Conservation (phyloP, 306 rosid genomes). For the Fagus sylvatica region DNA sequence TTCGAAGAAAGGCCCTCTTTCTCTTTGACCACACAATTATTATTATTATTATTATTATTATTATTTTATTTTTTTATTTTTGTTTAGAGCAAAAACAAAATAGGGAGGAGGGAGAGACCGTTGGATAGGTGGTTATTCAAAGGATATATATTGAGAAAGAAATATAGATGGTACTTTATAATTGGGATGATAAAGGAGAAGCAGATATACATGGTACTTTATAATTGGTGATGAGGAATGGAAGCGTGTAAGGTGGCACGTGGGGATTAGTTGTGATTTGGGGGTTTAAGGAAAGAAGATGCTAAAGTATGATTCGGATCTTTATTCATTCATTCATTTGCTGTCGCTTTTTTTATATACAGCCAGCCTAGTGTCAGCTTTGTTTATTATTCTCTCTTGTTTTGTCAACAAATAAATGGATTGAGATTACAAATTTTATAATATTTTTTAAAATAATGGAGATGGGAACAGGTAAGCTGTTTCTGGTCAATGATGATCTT, state of each 20-base stretch:
- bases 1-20: slow-evolving; percentile 21
- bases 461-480: no score
- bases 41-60: not conserved
- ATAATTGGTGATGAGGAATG: not conserved
- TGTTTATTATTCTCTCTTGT: not conserved
- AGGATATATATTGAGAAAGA: not conserved
- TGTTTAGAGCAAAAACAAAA: not conserved
- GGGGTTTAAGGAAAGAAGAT: slow-evolving; percentile 5
- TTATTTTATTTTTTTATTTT: slow-evolving; percentile 8
- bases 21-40: slow-evolving; percentile 37
- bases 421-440: no score
- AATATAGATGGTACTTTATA: no score
- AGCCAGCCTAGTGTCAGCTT: not conserved
- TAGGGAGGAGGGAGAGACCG: slow-evolving; percentile 21
- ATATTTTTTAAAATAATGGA: no score
- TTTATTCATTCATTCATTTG: not conserved
- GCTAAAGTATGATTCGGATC: slow-evolving; percentile 16
- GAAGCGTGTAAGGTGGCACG: slow-evolving; percentile 34
- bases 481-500: no score
- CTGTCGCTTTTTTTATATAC: not conserved
- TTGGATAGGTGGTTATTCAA: slow-evolving; percentile 36
- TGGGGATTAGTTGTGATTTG: not conserved
- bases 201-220: no score
- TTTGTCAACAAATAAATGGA: not conserved
- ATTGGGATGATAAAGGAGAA: not conserved